Evolutionary conservation across 148 eudicot species (phyloP).

Genomic region (Amaranthus hypochondriacus): DNA sequence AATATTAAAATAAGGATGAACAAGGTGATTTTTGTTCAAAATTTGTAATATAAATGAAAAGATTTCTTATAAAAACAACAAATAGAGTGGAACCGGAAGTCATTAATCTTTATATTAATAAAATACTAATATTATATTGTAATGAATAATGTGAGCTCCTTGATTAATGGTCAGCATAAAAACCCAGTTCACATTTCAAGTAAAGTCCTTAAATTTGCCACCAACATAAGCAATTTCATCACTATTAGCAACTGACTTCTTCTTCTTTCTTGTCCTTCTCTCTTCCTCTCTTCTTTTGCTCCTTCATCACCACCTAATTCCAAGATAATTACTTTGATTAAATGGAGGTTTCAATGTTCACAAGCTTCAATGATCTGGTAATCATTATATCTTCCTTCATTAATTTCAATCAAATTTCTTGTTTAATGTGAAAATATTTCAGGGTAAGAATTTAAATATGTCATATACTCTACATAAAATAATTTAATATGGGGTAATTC

Average conservation of each 20-base stretch:
- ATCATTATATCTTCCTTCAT: background rate
- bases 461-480: too few relatives aligned
- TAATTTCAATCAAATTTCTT: background rate
- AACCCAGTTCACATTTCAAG: slow-evolving; percentile 30
- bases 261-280: slow-evolving; percentile 11
- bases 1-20: too few relatives aligned
- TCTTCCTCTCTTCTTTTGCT: slow-evolving; percentile 5
- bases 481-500: too few relatives aligned
- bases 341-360: slow-evolving; percentile 45
- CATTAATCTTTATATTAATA: background rate
- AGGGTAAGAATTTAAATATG: too few relatives aligned
- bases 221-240: slow-evolving; percentile 1
- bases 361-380: slow-evolving; percentile 32
- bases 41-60: too few relatives aligned
- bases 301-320: too few relatives aligned
- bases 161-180: slow-evolving; percentile 3
- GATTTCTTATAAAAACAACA: too few relatives aligned
- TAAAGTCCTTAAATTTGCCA: slow-evolving; percentile 11
- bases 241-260: background rate
- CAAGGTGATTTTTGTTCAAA: too few relatives aligned
- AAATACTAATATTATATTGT: background rate
- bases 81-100: background rate
- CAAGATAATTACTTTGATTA: too few relatives aligned
- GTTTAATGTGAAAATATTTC: too few relatives aligned
- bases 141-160: background rate